Base-by-base conservation (phyloP, 805 yeast species). In the Candida multigemmis region DNA sequence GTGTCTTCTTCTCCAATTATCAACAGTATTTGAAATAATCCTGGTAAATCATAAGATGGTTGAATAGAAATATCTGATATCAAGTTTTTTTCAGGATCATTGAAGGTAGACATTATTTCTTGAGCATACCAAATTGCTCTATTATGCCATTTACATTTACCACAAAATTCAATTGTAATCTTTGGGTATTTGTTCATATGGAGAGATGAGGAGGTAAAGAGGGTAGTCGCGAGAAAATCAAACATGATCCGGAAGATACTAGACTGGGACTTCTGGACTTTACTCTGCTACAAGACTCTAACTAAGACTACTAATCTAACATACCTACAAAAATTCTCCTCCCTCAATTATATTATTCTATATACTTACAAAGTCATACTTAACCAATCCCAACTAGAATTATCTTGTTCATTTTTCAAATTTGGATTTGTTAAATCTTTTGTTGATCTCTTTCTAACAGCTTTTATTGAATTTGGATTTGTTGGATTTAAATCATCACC, bases 91-190 rank as follows among this genome's bases (percentile, higher is more conserved):
- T n/a, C n/a, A n/a, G n/a, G n/a, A n/a, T n/a, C 46, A 68, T 75
- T 77, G 49, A 84, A 86, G 0, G 96, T 86, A 42, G 80, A 84
- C n/a, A 85, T 53, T 2, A 86, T 56, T 50, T 85, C 96, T 46
- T 82, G 94, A 17, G 74, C 58, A 40, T 83, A 83, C 95, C 95
- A 86, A 0, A 83, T 68, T 2, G 95, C 93, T 8, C 96, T 58
- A 24, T 83, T 67, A 41, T 81, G 80, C 96, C 96, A 85, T 42
- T 80, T 79, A 60, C 96, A 85, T 44, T 69, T 72, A 20, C 80
- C 78, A 46, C 96, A 85, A 53, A 77, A 85, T 38, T 71, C 65
- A 22, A 85, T 83, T 4, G 72, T 56, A 2, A 85, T 69, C 23
- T 74, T 58, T 2, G 93, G 91, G 32, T 63, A 74, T 21, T 25